These are phyloP conservation scores for Aquilaria yunnanensis DNA, from an alignment of 345 rosid genomes.

Conservation along the genomic window DNA sequence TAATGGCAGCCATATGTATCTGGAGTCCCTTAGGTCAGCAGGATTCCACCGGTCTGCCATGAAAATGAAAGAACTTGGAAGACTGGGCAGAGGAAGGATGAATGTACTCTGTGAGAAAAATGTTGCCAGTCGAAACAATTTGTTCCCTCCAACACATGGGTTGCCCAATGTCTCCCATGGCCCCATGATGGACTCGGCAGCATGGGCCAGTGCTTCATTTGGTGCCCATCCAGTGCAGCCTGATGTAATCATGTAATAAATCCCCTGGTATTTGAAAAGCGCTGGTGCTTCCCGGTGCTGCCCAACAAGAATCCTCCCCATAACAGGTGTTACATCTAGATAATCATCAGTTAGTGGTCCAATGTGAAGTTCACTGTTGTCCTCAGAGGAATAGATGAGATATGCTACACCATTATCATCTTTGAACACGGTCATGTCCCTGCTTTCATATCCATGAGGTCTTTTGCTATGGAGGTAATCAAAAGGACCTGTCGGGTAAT, in stretches of 20 bases:
- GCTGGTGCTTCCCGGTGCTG: slow-evolving; percentile 86
- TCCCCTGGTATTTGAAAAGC: slow-evolving; percentile 55
- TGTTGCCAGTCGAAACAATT: slow-evolving; percentile 50
- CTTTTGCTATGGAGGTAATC: slow-evolving; percentile 59
- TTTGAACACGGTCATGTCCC: slow-evolving; percentile 82
- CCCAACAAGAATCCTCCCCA: slow-evolving; percentile 54
- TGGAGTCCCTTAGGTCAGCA: slow-evolving; percentile 68
- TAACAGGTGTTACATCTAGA: slow-evolving; percentile 42
- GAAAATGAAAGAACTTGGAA: slow-evolving; percentile 60
- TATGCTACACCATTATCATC: slow-evolving; percentile 69
- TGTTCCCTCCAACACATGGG: slow-evolving; percentile 75
- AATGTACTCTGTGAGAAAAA: slow-evolving; percentile 77
- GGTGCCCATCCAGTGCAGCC: slow-evolving; percentile 94
- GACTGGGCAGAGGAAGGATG: slow-evolving; percentile 59
- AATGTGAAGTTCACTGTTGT: slow-evolving; percentile 79
- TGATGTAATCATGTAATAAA: slow-evolving; percentile 78
- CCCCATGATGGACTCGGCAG: slow-evolving; percentile 73
- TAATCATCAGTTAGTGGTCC: slow-evolving; percentile 68
- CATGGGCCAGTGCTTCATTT: slow-evolving; percentile 75
- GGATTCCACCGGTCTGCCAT: slow-evolving; percentile 94
- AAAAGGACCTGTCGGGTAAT: slow-evolving; percentile 72
- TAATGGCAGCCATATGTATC: slow-evolving; percentile 75
- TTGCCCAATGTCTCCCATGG: slow-evolving; percentile 89
- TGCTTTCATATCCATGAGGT: slow-evolving; percentile 76
- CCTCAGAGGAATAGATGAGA: slow-evolving; percentile 66